Percentiles rank a stretch among this genome's conserved stretches.
Evolutionary conservation across 2,329 filamentous ascomycete species (phyloP).

Genomic region (Botrytis cinerea): DNA sequence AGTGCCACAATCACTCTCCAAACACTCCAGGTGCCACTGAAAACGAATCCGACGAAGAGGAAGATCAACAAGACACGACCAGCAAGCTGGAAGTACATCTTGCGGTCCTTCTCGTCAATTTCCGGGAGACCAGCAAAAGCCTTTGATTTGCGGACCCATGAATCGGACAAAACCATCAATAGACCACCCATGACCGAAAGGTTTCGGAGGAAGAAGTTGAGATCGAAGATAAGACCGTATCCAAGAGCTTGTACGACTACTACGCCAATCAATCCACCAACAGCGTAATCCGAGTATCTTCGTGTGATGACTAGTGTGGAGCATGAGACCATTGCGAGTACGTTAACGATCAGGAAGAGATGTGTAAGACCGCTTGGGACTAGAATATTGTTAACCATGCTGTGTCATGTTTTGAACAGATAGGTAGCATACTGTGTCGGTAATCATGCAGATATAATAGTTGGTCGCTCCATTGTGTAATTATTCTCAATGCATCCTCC

Average conservation of each 20-base stretch:
- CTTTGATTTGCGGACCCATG: conserved; percentile 96
- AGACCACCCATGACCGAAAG: conserved; percentile 95
- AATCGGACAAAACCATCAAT: conserved; percentile 97
- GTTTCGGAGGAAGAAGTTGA: conserved; percentile 99
- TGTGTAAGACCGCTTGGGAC: conserved; percentile 89
- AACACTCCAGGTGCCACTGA: conserved; percentile 89
- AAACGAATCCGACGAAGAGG: conserved; percentile 95
- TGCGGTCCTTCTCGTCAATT: conserved; percentile 98
- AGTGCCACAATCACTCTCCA: conserved; percentile 83
- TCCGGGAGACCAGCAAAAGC: conserved; percentile 91
- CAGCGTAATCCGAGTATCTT: conserved; percentile 91
- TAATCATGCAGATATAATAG: conserved; percentile 90
- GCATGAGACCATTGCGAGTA: conserved; percentile 81
- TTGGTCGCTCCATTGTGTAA: conserved; percentile 97
- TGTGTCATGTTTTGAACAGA: not conserved
- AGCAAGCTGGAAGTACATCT: conserved; percentile 99
- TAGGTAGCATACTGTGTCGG: conserved; percentile 69
- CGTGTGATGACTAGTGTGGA: conserved; percentile 86
- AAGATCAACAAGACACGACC: conserved; percentile 95
- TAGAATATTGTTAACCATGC: conserved; percentile 45
- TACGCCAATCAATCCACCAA: conserved; percentile 84
- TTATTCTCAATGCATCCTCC: conserved; percentile 91
- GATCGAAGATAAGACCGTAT: conserved; percentile 96
- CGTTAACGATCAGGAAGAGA: conserved; percentile 87
- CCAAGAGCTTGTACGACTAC: conserved; percentile 92